Evolutionary conservation across 495 filamentous ascomycete species (phyloP).

Genomic region (Tetracladium marchalianum): DNA sequence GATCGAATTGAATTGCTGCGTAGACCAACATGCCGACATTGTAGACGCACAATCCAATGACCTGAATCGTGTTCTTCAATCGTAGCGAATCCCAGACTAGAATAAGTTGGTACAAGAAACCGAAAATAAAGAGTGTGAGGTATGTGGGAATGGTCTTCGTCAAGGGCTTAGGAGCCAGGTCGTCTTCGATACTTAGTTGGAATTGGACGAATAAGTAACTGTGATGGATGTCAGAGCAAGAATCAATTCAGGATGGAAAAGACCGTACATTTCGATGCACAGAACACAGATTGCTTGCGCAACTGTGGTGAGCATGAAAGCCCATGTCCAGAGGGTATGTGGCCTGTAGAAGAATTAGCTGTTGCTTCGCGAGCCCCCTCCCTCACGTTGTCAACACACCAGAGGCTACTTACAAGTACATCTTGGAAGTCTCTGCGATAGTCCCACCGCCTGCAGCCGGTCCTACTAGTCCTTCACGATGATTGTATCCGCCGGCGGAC

Average conservation of each 20-base stretch:
- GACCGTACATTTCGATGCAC: constrained; percentile 73
- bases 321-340: constrained; percentile 72
- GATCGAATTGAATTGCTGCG: constrained; percentile 81
- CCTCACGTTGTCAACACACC: too few species aligned
- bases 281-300: constrained; percentile 71
- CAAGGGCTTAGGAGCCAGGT: constrained; percentile 23
- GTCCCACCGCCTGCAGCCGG: constrained; percentile 16
- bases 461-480: constrained; percentile 42
- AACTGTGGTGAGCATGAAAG: constrained; percentile 64
- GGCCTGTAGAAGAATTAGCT: constrained; percentile 4
- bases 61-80: constrained; percentile 95
- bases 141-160: constrained; percentile 77
- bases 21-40: constrained; percentile 88
- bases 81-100: constrained; percentile 88
- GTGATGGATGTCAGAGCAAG: not conserved
- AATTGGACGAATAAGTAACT: constrained; percentile 62
- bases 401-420: constrained; percentile 14
- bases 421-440: constrained; percentile 8
- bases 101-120: constrained; percentile 81
- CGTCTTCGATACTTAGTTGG: constrained; percentile 38
- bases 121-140: constrained; percentile 93
- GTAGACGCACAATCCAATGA: constrained; percentile 89
- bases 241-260: not conserved
- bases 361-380: too few species aligned
- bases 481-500: constrained; percentile 39